phyloP scores from a whole-genome alignment of 176 grass and related monocot genomes.

The Triticum turgidum region DNA sequence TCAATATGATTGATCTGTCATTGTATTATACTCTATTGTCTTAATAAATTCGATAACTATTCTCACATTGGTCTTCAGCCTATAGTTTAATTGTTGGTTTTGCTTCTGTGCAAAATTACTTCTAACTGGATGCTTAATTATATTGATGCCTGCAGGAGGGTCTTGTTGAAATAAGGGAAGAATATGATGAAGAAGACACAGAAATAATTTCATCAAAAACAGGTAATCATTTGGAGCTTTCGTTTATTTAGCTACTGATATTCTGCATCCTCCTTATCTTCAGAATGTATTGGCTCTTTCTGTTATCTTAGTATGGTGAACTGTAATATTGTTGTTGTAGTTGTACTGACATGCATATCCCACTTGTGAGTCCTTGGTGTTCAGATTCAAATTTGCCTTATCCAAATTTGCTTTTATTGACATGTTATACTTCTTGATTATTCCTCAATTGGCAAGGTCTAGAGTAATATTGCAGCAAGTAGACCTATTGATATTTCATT shows the following conservation, averaged over 20 bases:
- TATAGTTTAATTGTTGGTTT: conserved; percentile 15
- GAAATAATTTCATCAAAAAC: conserved; percentile 35
- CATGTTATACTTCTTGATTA: conserved; percentile 13
- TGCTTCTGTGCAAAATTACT: conserved; percentile 8
- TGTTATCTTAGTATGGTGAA: not conserved
- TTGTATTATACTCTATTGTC: not conserved
- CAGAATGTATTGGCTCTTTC: not conserved
- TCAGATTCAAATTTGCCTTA: not conserved
- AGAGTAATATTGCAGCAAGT: conserved; percentile 5
- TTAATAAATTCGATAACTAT: not conserved
- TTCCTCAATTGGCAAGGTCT: not conserved
- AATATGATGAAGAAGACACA: conserved; percentile 65
- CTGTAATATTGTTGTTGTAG: not conserved
- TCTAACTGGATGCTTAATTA: conserved; percentile 12
- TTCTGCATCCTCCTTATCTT: conserved; percentile 9
- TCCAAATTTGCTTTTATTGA: not conserved
- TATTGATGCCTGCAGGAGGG: conserved; percentile 62
- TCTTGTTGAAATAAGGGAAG: conserved; percentile 98
- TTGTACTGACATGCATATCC: not conserved
- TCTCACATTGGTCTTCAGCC: not conserved
- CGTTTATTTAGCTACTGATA: conserved; percentile 22
- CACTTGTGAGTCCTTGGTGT: not conserved
- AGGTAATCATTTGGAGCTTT: conserved; percentile 39
- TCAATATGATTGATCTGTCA: conserved; percentile 2
- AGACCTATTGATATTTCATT: conserved; percentile 1